These are phyloP conservation scores for Venturia nashicola DNA, from an alignment of 2,329 filamentous ascomycete species.

Conservation along the genomic window DNA sequence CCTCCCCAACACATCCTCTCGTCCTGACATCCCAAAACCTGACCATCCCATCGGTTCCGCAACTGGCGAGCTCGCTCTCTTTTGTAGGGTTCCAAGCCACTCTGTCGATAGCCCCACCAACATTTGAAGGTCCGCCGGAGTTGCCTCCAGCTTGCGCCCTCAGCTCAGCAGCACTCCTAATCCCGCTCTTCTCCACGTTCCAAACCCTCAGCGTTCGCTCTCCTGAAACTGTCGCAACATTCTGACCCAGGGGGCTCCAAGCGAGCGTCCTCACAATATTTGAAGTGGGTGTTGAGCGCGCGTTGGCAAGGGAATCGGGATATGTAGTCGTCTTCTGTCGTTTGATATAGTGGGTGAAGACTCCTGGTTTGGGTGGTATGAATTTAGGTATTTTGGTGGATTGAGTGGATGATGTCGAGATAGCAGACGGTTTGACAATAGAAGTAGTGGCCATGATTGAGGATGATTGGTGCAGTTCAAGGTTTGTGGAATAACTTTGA, in stretches of 20 bases:
- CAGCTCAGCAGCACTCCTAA: constrained; percentile 64
- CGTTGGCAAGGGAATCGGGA: constrained; percentile 22
- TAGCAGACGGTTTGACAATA: not conserved
- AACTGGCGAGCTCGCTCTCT: constrained; percentile 65
- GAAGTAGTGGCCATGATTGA: not conserved
- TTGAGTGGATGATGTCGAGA: not conserved
- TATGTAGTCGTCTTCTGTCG: constrained; percentile 61
- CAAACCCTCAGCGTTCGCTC: constrained; percentile 64
- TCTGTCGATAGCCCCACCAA: constrained; percentile 46
- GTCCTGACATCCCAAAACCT: constrained; percentile 72
- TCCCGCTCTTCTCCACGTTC: constrained; percentile 66
- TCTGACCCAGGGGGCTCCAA: constrained; percentile 76
- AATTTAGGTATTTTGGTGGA: constrained; percentile 18
- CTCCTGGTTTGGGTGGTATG: constrained; percentile 54
- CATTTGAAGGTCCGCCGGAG: constrained; percentile 19
- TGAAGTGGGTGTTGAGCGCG: constrained; percentile 4
- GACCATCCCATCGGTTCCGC: constrained; percentile 60
- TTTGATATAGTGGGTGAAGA: constrained; percentile 55
- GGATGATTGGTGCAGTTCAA: not conserved
- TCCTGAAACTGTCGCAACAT: constrained; percentile 69
- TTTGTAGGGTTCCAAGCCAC: constrained; percentile 67
- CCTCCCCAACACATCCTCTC: constrained; percentile 57
- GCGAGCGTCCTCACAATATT: constrained; percentile 68
- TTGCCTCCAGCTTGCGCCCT: constrained; percentile 42
- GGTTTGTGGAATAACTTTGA: not conserved